These are phyloP conservation scores for Epichloe uncinata DNA, from an alignment of 2,329 filamentous ascomycete genomes.

Conservation along the genomic window DNA sequence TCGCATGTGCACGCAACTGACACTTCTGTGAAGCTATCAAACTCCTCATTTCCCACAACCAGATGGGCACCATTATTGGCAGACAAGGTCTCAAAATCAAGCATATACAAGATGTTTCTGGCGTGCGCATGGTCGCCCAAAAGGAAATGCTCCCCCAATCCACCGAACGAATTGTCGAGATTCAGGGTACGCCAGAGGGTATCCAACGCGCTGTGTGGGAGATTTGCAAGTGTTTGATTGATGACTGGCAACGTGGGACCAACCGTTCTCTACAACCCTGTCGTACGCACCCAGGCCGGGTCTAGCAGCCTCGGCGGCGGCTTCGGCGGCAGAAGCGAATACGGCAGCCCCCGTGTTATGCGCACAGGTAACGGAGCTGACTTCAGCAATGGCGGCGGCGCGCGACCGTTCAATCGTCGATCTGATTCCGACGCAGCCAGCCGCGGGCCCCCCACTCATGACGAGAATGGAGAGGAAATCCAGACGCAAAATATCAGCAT, in stretches of 20 bases:
- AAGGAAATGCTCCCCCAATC: constrained; percentile 99
- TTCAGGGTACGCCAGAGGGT: constrained; percentile 86
- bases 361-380: constrained; percentile 96
- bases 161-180: constrained; percentile 93
- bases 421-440: constrained; percentile 70
- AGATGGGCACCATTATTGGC: constrained; percentile 99
- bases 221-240: constrained; percentile 95
- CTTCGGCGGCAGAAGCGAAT: constrained; percentile 31
- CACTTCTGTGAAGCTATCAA: constrained; percentile 58
- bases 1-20: neutral
- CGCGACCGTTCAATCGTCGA: constrained; percentile 60
- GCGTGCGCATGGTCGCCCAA: constrained; percentile 97
- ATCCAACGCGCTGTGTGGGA: constrained; percentile 97
- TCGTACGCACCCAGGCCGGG: constrained; percentile 65
- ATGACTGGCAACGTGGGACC: constrained; percentile 94
- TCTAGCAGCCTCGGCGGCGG: constrained; percentile 31
- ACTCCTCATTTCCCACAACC: constrained; percentile 96
- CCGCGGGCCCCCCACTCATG: constrained; percentile 75
- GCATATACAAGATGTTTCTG: constrained; percentile 93
- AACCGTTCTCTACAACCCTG: constrained; percentile 97
- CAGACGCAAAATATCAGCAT: constrained; percentile 99
- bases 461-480: constrained; percentile 93
- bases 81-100: constrained; percentile 97
- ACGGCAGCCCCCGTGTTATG: constrained; percentile 60
- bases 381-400: constrained; percentile 68